Percentiles rank a stretch among this genome's conserved stretches.
phyloP scores from a whole-genome alignment of 192 early-diverging fungal species.

The Lobulomyces angularis region DNA sequence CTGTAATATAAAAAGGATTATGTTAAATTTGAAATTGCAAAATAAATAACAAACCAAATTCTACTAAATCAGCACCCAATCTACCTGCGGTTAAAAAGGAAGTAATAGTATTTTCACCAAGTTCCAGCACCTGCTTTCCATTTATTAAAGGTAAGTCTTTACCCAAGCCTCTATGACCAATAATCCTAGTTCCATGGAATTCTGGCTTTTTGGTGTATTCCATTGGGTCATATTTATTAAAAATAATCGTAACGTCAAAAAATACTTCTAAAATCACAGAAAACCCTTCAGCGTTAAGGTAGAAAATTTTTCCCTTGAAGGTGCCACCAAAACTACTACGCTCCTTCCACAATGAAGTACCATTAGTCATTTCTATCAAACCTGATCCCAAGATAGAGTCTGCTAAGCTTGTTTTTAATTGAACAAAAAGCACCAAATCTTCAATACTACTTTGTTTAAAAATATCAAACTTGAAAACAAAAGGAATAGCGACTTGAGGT shows the following conservation, averaged over 20 bases:
- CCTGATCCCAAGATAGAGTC: no score
- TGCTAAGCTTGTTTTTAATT: no score
- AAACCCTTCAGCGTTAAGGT: neutral
- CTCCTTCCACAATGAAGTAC: slow-evolving; percentile 29
- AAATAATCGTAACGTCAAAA: slow-evolving; percentile 1
- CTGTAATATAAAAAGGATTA: slow-evolving; percentile 21
- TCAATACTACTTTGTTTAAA: no score
- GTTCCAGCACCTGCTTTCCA: slow-evolving; percentile 45
- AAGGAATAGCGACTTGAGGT: no score
- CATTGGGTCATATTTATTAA: no score
- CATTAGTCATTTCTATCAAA: no score
- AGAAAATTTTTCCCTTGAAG: no score
- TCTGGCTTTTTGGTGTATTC: no score
- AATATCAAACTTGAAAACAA: no score
- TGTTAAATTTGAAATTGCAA: no score
- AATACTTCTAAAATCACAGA: neutral
- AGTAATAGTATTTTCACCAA: slow-evolving; percentile 84
- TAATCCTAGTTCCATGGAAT: slow-evolving; percentile 36
- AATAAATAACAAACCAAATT: no score
- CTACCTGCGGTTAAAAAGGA: slow-evolving; percentile 75
- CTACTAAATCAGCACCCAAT: slow-evolving; percentile 75
- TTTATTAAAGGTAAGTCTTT: slow-evolving; percentile 47
- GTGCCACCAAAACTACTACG: slow-evolving; percentile 28
- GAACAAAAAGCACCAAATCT: no score
- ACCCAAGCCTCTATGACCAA: slow-evolving; percentile 82